Evolutionary conservation across 345 rosid genomes (phyloP), one percentile per base, ranked within the genome.

Genomic region (Sonneratia alba): DNA sequence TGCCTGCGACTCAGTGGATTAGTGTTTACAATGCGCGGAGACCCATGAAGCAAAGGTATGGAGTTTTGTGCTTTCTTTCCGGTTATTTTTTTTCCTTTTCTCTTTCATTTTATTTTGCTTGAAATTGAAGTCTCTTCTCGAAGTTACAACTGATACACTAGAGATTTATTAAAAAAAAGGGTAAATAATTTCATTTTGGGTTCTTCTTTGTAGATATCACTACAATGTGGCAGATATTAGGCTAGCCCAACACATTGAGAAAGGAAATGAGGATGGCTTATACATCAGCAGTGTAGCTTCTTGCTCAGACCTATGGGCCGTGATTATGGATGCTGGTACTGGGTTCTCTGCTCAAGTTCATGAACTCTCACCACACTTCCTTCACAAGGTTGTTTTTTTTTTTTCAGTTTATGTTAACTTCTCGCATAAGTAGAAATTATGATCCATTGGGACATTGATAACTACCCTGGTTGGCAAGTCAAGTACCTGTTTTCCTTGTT

Each of bases 1-100:
- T 92, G 99, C 99, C 99, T 67, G 96, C 97, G 76, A 89, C 92
- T 40, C 99, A 94, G 76, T 94, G 99, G 99, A 94, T 94, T 74
- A 94, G 97, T 77, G 82, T 92, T 47, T 94, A 94, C 80, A 94
- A 84, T 85, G 97, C 99, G 71, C 92, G 92, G 72, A 89, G 93
- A 73, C 97, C 98, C 21, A 94, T 94, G 97, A 94, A 88, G 80
- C 97, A 94, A 82, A 85, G 97, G 98, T 90, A 75, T 36, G 38
- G 14, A 51, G 51, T 18, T 32, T 34, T 48, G 32, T 27, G 32
- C 2, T 62, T 47, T 62, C 66, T 14, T 1, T 13, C 1, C 38
- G 0, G 34, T 57, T 56, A 22, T n/a, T 18, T 57, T 22, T 22
- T 47, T n/a, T 22, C 13, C 21, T 34, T 56, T 61, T 67, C 22